phyloP scores from a whole-genome alignment of 495 filamentous ascomycete species.

The Parmelia sp. region DNA sequence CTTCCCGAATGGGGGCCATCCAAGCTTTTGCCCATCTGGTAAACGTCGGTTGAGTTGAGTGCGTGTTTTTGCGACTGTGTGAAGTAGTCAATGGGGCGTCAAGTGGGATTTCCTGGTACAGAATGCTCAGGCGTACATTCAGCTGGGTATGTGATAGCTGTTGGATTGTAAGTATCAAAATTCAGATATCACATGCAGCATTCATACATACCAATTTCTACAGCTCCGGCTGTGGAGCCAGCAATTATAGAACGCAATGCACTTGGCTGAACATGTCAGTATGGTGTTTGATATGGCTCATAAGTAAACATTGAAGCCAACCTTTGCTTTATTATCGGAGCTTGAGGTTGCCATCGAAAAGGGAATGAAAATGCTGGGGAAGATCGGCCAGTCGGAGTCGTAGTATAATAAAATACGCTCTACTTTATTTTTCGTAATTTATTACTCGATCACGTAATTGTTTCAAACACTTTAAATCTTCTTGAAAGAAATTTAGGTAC shows the following conservation, averaged over 20 bases:
- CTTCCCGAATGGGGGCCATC: conserved; percentile 86
- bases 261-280: conserved; percentile 55
- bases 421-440: too few species aligned
- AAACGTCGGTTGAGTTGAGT: conserved; percentile 87
- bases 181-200: conserved; percentile 4
- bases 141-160: conserved; percentile 94
- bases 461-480: too few species aligned
- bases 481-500: too few species aligned
- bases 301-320: conserved; percentile 15
- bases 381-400: neutral
- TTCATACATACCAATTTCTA: conserved; percentile 71
- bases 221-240: conserved; percentile 81
- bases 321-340: conserved; percentile 43
- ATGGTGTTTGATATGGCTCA: neutral
- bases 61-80: conserved; percentile 81
- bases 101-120: neutral
- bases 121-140: conserved; percentile 58
- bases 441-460: too few species aligned
- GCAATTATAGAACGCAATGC: conserved; percentile 79
- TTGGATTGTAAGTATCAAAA: conserved; percentile 1
- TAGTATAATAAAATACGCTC: too few species aligned
- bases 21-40: conserved; percentile 74
- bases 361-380: neutral
- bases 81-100: too few species aligned
- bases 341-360: conserved; percentile 37